These are phyloP conservation scores for Cerrena zonata DNA, from an alignment of 1,284 basidiomycete species.

Conservation along the genomic window DNA sequence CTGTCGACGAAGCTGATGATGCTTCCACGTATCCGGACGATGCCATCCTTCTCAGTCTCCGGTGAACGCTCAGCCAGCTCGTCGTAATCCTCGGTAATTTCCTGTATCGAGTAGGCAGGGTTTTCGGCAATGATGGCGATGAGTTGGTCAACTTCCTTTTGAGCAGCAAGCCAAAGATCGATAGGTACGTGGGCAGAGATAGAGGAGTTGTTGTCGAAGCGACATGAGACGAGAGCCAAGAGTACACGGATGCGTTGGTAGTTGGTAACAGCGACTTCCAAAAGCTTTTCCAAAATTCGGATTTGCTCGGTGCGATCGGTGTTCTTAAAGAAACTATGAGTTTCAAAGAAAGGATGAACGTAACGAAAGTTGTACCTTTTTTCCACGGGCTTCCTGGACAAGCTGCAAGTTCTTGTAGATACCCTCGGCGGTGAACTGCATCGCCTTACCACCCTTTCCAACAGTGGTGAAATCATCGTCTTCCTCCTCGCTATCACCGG, in stretches of 20 bases:
- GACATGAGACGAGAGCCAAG: conserved; percentile 87
- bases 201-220: conserved; percentile 95
- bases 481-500: conserved; percentile 37
- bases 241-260: conserved; percentile 95
- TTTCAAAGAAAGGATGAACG: neutral
- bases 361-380: conserved; percentile 60
- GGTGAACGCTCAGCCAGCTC: conserved; percentile 84
- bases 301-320: conserved; percentile 96
- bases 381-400: conserved; percentile 91
- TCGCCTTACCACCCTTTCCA: conserved; percentile 82
- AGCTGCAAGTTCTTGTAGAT: conserved; percentile 91
- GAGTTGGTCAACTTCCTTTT: conserved; percentile 84
- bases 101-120: conserved; percentile 77
- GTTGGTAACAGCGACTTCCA: conserved; percentile 78
- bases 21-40: conserved; percentile 82
- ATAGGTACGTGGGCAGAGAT: conserved; percentile 84
- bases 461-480: conserved; percentile 86
- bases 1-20: conserved; percentile 94
- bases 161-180: conserved; percentile 86
- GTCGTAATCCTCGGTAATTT: conserved; percentile 87
- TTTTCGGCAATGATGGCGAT: conserved; percentile 74
- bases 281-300: conserved; percentile 81
- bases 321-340: conserved; percentile 49
- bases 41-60: conserved; percentile 56
- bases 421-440: conserved; percentile 81